phyloP scores from a whole-genome alignment of 306 rosid genomes.

The Lathyrus oleraceus region DNA sequence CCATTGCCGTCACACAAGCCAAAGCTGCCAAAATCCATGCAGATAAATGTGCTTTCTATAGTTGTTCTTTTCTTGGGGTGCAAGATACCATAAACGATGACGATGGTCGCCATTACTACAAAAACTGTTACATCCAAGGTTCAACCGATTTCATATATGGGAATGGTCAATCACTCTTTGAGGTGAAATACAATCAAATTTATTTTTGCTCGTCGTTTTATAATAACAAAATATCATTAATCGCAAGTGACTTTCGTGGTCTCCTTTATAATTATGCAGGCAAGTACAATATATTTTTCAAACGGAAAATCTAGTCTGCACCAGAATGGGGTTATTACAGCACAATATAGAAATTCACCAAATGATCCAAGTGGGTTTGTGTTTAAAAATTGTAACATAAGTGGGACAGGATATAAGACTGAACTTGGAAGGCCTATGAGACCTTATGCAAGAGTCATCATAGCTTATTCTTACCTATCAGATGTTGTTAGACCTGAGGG shows the following conservation, averaged over 20 bases:
- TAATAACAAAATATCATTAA: background rate
- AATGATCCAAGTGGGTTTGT: constrained; percentile 40
- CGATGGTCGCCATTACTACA: constrained; percentile 49
- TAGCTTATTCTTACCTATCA: constrained; percentile 33
- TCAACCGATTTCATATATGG: constrained; percentile 50
- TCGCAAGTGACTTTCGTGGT: background rate
- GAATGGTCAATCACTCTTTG: constrained; percentile 43
- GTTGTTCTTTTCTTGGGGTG: constrained; percentile 43
- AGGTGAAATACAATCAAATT: constrained; percentile 34
- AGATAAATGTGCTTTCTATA: constrained; percentile 41
- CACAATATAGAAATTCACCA: constrained; percentile 27
- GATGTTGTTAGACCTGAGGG: constrained; percentile 37
- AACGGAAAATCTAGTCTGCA: background rate
- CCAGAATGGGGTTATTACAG: constrained; percentile 38
- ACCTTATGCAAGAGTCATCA: constrained; percentile 43
- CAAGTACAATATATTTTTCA: constrained; percentile 23
- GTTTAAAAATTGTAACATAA: constrained; percentile 35
- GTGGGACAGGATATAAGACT: constrained; percentile 33
- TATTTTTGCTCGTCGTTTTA: background rate
- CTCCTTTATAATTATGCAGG: constrained; percentile 19
- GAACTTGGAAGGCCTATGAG: constrained; percentile 45
- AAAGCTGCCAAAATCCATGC: constrained; percentile 38
- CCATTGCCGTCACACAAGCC: constrained; percentile 17
- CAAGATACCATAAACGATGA: constrained; percentile 56
- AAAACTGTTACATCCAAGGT: constrained; percentile 53